Evolutionary conservation across 805 yeast species (phyloP).

Genomic region (Hyphopichia homilentoma): DNA sequence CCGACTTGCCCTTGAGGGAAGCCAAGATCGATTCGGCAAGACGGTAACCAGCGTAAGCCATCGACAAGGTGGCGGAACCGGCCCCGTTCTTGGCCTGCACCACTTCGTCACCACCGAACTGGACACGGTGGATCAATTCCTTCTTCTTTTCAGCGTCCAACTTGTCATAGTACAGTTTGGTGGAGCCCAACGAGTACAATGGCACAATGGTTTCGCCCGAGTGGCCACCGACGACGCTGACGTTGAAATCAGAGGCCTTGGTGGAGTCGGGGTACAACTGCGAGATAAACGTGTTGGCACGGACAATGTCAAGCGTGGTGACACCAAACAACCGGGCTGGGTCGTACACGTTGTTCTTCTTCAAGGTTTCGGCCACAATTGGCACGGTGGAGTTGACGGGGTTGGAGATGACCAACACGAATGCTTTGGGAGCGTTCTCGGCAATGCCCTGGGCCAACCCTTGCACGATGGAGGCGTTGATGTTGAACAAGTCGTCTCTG

Average conservation of each 20-base stretch:
- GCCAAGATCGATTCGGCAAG: constrained; percentile 65
- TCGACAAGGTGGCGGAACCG: constrained; percentile 80
- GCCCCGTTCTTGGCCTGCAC: constrained; percentile 82
- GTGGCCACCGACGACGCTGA: constrained; percentile 91
- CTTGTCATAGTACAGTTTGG: constrained; percentile 31
- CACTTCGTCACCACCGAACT: constrained; percentile 89
- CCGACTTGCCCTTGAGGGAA: constrained; percentile 41
- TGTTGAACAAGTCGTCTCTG: constrained; percentile 81
- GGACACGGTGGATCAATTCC: constrained; percentile 80
- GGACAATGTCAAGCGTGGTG: constrained; percentile 81
- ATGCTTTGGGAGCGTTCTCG: constrained; percentile 65
- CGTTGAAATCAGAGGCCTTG: constrained; percentile 50
- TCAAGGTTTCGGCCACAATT: constrained; percentile 75
- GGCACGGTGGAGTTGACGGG: constrained; percentile 95
- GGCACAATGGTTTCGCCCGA: constrained; percentile 95
- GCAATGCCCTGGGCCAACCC: constrained; percentile 76
- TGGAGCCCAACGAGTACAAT: constrained; percentile 50
- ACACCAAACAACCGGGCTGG: constrained; percentile 81
- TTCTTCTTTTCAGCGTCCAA: constrained; percentile 60
- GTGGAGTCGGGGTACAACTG: constrained; percentile 44
- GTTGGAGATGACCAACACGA: constrained; percentile 80
- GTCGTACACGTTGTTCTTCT: constrained; percentile 62
- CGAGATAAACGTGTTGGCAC: constrained; percentile 79
- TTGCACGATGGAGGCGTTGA: constrained; percentile 77
- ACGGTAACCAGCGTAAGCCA: constrained; percentile 83